Evolutionary conservation across 257 asterid genomes (phyloP).

Genomic region (Eustoma russellianum): DNA sequence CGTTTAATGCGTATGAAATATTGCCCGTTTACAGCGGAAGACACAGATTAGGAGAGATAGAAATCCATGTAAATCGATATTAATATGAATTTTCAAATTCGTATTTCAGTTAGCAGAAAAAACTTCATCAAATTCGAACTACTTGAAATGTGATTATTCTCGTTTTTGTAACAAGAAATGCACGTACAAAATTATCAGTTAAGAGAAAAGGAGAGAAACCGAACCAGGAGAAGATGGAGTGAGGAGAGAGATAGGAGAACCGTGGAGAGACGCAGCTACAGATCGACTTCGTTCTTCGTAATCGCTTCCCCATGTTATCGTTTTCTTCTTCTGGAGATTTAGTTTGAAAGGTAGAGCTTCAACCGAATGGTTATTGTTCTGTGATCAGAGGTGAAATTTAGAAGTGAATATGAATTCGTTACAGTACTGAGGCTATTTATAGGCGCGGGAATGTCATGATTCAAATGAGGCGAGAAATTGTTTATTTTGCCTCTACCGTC

Average conservation of each 20-base stretch:
- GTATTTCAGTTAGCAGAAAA: too few relatives aligned
- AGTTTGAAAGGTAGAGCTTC: not conserved
- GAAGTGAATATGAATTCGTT: not conserved
- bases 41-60: too few relatives aligned
- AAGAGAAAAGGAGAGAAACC: conserved; percentile 12
- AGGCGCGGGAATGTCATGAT: conserved; percentile 19
- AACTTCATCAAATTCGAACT: too few relatives aligned
- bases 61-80: too few relatives aligned
- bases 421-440: conserved; percentile 6
- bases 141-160: too few relatives aligned
- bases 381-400: not conserved
- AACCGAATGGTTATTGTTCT: not conserved
- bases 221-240: conserved; percentile 69
- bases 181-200: too few relatives aligned
- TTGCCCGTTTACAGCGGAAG: too few relatives aligned
- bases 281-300: conserved; percentile 58
- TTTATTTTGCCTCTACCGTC: too few relatives aligned
- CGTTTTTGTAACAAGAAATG: too few relatives aligned
- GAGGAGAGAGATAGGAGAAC: conserved; percentile 25
- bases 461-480: conserved; percentile 7
- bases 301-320: conserved; percentile 65
- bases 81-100: too few relatives aligned
- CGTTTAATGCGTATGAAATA: too few relatives aligned
- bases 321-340: conserved; percentile 14
- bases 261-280: conserved; percentile 86